phyloP scores from a whole-genome alignment of 306 rosid species.

The Mimosa bimucronata region DNA sequence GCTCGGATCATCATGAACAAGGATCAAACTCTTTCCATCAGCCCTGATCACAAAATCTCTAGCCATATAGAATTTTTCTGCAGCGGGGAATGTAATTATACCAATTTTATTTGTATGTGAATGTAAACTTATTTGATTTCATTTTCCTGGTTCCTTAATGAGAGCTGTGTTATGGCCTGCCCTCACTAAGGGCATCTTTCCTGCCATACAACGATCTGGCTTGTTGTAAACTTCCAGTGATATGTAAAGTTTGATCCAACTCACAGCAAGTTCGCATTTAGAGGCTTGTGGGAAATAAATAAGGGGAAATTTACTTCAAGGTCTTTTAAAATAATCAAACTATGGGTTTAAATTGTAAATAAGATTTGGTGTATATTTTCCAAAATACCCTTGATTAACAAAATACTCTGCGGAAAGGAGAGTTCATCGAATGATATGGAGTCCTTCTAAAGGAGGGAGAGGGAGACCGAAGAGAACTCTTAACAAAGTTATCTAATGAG shows the following conservation, averaged over 20 bases:
- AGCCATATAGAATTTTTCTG: conserved; percentile 39
- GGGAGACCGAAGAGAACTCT: no score
- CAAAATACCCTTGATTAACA: neutral
- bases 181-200: conserved; percentile 34
- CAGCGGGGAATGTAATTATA: conserved; percentile 44
- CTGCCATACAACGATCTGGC: conserved; percentile 37
- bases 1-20: conserved; percentile 64
- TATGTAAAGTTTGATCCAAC: neutral
- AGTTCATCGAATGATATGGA: no score
- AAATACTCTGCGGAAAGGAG: no score
- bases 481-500: no score
- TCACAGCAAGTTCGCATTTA: neutral
- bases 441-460: no score
- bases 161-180: conserved; percentile 34
- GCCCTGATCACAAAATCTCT: conserved; percentile 50
- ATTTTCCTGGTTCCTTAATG: conserved; percentile 39
- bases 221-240: conserved; percentile 27
- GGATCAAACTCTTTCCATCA: conserved; percentile 67
- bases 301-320: neutral
- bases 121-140: conserved; percentile 43
- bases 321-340: neutral
- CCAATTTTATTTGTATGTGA: conserved; percentile 51
- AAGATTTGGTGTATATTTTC: neutral
- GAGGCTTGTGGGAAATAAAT: neutral
- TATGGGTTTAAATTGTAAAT: neutral